phyloP scores from a whole-genome alignment of 768 basidiomycete species.

The Mycena leptocephala region DNA sequence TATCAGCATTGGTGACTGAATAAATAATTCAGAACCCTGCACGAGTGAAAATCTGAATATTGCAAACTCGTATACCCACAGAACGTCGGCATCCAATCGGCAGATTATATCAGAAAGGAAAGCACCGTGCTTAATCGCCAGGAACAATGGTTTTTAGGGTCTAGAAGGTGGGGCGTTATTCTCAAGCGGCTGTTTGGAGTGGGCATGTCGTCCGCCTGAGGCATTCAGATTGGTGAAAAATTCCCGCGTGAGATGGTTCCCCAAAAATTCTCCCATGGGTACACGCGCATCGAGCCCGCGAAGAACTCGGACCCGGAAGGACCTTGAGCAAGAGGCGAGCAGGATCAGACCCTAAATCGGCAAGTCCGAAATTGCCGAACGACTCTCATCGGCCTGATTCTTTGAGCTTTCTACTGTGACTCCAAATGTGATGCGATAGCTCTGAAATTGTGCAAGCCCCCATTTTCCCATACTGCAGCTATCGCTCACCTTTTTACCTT shows the following conservation, averaged over 20 bases:
- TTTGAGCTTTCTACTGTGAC: too few relatives aligned
- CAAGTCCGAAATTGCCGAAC: too few relatives aligned
- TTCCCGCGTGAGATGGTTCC: background rate
- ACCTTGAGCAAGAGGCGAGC: background rate
- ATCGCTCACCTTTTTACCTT: too few relatives aligned
- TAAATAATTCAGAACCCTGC: background rate
- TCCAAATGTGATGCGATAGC: too few relatives aligned
- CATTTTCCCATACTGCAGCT: too few relatives aligned
- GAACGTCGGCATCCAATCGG: background rate
- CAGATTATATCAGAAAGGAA: background rate
- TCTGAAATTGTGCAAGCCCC: too few relatives aligned
- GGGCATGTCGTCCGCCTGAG: background rate
- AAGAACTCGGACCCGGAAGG: slow-evolving; percentile 1
- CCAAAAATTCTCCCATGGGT: background rate
- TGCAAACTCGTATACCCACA: background rate
- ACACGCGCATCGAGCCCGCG: background rate
- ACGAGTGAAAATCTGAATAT: background rate
- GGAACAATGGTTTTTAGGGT: too few relatives aligned
- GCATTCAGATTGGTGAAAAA: background rate
- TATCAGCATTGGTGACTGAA: background rate
- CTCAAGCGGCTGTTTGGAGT: background rate
- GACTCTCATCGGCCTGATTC: too few relatives aligned
- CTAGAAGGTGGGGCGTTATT: too few relatives aligned
- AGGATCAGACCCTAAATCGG: too few relatives aligned
- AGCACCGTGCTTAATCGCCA: too few relatives aligned